Conservation (phyloP, 2,329 filamentous ascomycete genomes). For the Chaetoscypha palmicola region DNA sequence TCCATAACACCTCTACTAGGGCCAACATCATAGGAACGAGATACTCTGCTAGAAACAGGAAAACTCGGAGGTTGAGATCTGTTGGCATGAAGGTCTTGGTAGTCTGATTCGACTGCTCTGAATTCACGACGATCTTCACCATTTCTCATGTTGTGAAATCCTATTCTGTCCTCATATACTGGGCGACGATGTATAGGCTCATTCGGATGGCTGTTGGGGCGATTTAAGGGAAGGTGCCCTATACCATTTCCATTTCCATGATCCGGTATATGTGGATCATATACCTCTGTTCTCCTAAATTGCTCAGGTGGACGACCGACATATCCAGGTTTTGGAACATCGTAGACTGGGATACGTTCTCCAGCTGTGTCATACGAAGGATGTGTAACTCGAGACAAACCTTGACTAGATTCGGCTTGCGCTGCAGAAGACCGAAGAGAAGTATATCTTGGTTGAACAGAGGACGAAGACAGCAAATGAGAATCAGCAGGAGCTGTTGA, state of each 20-base stretch:
- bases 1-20: conserved; percentile 18
- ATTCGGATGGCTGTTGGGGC: conserved; percentile 10
- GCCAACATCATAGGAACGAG: conserved; percentile 21
- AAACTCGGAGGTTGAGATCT: conserved; percentile 17
- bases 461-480: conserved; percentile 20
- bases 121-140: conserved; percentile 15
- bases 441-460: conserved; percentile 18
- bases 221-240: conserved; percentile 13
- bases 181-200: conserved; percentile 13
- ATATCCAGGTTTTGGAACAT: conserved; percentile 17
- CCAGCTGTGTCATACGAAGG: conserved; percentile 14
- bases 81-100: conserved; percentile 11
- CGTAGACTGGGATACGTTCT: conserved; percentile 24
- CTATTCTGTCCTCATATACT: conserved; percentile 6
- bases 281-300: conserved; percentile 16
- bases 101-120: conserved; percentile 16
- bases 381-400: conserved; percentile 20
- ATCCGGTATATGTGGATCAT: conserved; percentile 9
- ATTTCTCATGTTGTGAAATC: conserved; percentile 6
- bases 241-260: conserved; percentile 7
- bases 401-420: conserved; percentile 21
- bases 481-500: conserved; percentile 20
- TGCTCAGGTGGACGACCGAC: conserved; percentile 13
- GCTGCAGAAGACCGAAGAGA: conserved; percentile 12
- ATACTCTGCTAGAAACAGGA: conserved; percentile 18